Conservation (phyloP, 192 early-diverging fungal species). For the Podila verticillata region DNA sequence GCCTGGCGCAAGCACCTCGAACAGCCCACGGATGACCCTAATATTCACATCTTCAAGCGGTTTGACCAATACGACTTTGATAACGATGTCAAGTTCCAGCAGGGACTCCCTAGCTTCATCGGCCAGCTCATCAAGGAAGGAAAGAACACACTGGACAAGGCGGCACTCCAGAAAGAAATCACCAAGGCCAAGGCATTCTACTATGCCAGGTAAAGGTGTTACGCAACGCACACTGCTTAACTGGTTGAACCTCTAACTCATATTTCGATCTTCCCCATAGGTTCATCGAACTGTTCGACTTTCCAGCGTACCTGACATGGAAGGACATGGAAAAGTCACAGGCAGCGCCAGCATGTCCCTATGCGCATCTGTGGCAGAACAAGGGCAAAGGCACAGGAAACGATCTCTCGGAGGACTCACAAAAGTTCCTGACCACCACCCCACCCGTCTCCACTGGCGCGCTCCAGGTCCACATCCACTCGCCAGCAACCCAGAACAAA, state of each 20-base stretch:
- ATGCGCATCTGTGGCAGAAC: conserved; percentile 66
- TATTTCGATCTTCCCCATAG: conserved; percentile 11
- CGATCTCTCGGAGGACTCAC: conserved; percentile 22
- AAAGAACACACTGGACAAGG: conserved; percentile 53
- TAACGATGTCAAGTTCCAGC: conserved; percentile 52
- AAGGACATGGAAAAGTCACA: conserved; percentile 54
- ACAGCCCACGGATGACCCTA: conserved; percentile 27
- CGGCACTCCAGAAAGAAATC: conserved; percentile 54
- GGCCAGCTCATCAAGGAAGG: conserved; percentile 48
- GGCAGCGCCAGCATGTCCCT: conserved; percentile 57
- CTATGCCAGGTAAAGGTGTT: conserved; percentile 45
- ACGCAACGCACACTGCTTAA: not conserved
- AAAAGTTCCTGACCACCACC: conserved; percentile 34
- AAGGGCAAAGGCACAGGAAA: conserved; percentile 48
- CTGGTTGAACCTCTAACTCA: too few species aligned
- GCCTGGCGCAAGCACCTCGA: conserved; percentile 51
- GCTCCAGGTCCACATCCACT: conserved; percentile 42
- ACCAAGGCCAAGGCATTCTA: conserved; percentile 61
- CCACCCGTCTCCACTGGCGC: conserved; percentile 45
- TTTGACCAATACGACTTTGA: conserved; percentile 61
- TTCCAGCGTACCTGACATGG: conserved; percentile 54
- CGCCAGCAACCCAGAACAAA: conserved; percentile 54
- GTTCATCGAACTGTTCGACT: conserved; percentile 55
- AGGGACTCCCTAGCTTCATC: conserved; percentile 55
- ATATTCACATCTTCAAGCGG: conserved; percentile 48